Evolutionary conservation across 352 stramenopile genomes (phyloP).

Genomic region (Peronosclerospora sorghi): DNA sequence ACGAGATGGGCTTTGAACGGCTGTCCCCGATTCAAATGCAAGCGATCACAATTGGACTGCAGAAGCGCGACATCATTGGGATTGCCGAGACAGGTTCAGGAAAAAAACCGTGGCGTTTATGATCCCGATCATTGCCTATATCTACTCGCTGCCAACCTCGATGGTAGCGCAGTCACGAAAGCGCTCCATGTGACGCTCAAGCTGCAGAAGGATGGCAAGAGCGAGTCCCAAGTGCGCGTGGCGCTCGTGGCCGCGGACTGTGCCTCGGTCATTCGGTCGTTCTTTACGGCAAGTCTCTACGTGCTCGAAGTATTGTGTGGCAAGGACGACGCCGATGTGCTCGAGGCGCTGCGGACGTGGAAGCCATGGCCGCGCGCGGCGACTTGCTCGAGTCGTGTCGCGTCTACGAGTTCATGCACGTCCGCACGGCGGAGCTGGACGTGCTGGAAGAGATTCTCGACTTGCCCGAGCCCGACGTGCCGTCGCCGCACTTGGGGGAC

Average conservation of each 20-base stretch:
- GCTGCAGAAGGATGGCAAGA: conserved; percentile 64
- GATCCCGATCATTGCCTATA: too few relatives aligned
- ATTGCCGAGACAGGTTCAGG: too few relatives aligned
- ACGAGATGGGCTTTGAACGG: too few relatives aligned
- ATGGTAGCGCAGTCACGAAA: conserved; percentile 74
- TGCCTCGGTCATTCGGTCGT: conserved; percentile 66
- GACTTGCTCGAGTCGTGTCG: conserved; percentile 76
- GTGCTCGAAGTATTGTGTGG: conserved; percentile 61
- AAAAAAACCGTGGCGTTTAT: conserved; percentile 75
- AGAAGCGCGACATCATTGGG: too few relatives aligned
- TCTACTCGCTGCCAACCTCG: too few relatives aligned
- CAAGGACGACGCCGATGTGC: conserved; percentile 67
- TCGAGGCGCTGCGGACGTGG: conserved; percentile 72
- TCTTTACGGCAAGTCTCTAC: conserved; percentile 74
- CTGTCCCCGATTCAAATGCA: too few relatives aligned
- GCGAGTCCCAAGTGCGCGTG: conserved; percentile 68
- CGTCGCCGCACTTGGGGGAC: conserved; percentile 59
- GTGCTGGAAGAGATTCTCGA: conserved; percentile 75
- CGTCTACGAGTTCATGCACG: conserved; percentile 45
- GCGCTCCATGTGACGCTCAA: conserved; percentile 63
- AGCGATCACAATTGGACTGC: too few relatives aligned
- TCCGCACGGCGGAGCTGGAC: conserved; percentile 55
- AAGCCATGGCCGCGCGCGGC: conserved; percentile 49
- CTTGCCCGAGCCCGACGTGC: conserved; percentile 61
- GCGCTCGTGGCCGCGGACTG: conserved; percentile 73